phyloP scores from a whole-genome alignment of 805 yeast species.

The Cyberlindnera mycetangii region DNA sequence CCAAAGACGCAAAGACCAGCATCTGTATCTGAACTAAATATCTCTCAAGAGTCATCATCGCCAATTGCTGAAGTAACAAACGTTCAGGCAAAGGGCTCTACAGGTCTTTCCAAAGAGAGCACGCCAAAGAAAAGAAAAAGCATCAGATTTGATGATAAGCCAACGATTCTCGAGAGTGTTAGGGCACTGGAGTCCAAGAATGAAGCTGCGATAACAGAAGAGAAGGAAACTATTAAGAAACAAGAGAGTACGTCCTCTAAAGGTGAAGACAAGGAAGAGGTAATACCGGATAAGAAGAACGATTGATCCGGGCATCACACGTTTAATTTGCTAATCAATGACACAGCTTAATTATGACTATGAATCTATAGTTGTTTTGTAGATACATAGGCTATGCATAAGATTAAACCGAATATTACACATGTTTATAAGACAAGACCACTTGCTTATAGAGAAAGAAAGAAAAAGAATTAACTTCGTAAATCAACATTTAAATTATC shows the following conservation, averaged over 20 bases:
- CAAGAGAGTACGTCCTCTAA: neutral
- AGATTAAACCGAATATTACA: neutral
- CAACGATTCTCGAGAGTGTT: constrained; percentile 26
- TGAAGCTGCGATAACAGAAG: neutral
- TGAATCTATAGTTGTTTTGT: no score
- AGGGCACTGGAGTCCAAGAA: constrained; percentile 18
- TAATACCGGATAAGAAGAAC: constrained; percentile 3
- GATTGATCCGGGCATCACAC: neutral
- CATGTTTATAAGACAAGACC: neutral
- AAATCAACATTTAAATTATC: constrained; percentile 5
- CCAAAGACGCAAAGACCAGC: constrained; percentile 11
- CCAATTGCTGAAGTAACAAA: constrained; percentile 23
- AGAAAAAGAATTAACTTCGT: neutral
- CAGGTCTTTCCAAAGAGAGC: constrained; percentile 9
- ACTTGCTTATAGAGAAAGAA: no score
- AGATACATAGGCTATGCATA: neutral
- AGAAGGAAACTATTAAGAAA: neutral
- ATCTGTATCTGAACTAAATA: constrained; percentile 1
- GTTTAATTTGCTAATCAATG: neutral
- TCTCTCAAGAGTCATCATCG: constrained; percentile 8
- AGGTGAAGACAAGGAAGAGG: constrained; percentile 1
- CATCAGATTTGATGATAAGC: constrained; percentile 43
- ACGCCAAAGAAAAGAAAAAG: constrained; percentile 36
- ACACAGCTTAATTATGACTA: neutral
- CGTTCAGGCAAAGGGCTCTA: constrained; percentile 24